Evolutionary conservation across 202 grass and related monocot species (phyloP), one percentile per base, ranked within the genome.

Genomic region (Hordeum pubiflorum): DNA sequence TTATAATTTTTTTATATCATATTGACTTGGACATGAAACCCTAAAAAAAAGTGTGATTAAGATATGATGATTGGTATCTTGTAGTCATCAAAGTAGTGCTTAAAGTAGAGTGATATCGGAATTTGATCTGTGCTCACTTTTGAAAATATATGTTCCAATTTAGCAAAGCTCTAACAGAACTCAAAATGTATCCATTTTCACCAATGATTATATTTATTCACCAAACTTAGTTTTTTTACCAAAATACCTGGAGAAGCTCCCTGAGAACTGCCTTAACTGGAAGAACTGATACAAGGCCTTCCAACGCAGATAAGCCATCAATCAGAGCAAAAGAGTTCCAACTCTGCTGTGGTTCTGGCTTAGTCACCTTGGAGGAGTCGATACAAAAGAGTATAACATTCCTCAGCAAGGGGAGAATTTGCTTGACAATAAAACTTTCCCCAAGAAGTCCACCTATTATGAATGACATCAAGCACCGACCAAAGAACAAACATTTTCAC

Each of bases 231-330:
- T 63, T 9, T 57, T 22, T 66, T 37, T 57, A 54, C 39, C 58
- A 81, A 76, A 71, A 61, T 80, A 97, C 94, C 94, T 97, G 89
- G 89, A 97, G 65, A 77, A 97, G 86, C 82, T 94, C 91, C 71
- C 78, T 94, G 70, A 93, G 86, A 77, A 94, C 74, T 22, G 67
- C 26, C 69, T 91, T 87, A 44, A 81, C 80, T 41, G 88, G 83
- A 84, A 97, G 84, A 90, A 91, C 43, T 61, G 79, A 86, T 59
- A 87, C 66, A 63, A 94, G 85, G 82, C 92, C 86, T 89, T 89
- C 95, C 79, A 97, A 82, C 61, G 86, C 86, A 84, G 90, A 93
- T 71, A 94, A 86, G 77, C 92, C 63, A 83, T 92, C 91, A 17
- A 89, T 86, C 60, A 97, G 76, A 63, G 88, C 79, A 78, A 86